Base-by-base conservation (phyloP, 345 rosid genomes). In the Rhizophora mangle region DNA sequence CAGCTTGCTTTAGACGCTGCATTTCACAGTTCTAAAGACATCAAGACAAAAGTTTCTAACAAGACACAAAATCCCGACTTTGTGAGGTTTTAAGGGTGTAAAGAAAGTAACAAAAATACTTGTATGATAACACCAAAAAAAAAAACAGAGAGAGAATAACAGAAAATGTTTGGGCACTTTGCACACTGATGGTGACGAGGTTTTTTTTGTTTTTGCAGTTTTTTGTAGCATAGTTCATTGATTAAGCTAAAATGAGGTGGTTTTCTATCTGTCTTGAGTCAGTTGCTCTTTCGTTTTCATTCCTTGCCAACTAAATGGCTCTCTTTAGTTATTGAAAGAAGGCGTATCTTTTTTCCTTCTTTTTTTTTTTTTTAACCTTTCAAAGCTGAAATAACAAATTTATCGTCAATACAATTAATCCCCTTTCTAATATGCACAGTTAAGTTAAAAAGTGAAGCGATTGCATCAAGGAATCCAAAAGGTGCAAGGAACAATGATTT, bases 21-120 rank as follows among this genome's bases (percentile, higher is more conserved):
- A 86, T 87, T 24, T 90, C 98, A 19, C 90, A 82, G 71, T 87
- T 84, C 76, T 90, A 64, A 84, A 37, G 27, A 15, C 26, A 22
- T 43, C 4, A 43, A 43, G 18, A 43, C 49, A 43, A 3, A 43
- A 43, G 49, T 43, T 13, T 43, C 18, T 43, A 43, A 43, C 19
- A 18, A 43, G 19, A 43, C 49, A 43, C 49, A 27, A 76, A 5
- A 2, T 71, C 52, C 52, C 32, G 16, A 9, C 5, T 37, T 34
- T 36, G 64, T 29, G 30, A 56, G 30, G 67, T 18, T 1, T 16
- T 55, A 22, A 21, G 52, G 66, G 1, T 72, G 65, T 67, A 70
- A 64, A 53, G 57, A 53, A n/a, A 53, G n/a, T 19, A 21, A 53
- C 24, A 53, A 53, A 13, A 15, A 59, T n/a, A 79, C 70, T 57